Evolutionary conservation across 2,329 filamentous ascomycete species (phyloP).

Genomic region (Triangularia verruculosa): DNA sequence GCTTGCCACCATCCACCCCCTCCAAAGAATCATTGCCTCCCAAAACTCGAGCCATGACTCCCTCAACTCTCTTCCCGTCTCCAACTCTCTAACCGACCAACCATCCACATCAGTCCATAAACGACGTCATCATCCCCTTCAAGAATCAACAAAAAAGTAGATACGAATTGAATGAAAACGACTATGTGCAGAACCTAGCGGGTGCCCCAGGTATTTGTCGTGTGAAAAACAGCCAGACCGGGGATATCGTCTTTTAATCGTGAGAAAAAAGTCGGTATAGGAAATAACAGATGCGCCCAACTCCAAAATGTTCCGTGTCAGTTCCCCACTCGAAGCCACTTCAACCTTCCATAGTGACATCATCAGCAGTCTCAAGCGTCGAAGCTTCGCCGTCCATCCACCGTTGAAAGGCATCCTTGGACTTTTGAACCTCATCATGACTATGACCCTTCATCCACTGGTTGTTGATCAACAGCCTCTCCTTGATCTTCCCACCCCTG

Average conservation of each 20-base stretch:
- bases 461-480: conserved; percentile 80
- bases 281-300: not conserved
- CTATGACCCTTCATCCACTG: conserved; percentile 77
- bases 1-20: not conserved
- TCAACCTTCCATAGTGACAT: conserved; percentile 20
- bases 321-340: not conserved
- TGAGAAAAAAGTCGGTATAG: not conserved
- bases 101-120: too few relatives aligned
- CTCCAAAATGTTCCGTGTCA: not conserved
- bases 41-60: not conserved
- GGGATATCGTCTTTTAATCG: not conserved
- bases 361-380: conserved; percentile 8
- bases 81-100: too few relatives aligned
- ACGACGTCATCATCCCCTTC: too few relatives aligned
- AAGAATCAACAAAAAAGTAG: too few relatives aligned
- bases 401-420: conserved; percentile 62
- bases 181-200: not conserved
- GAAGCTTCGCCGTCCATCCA: conserved; percentile 46
- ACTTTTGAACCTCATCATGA: conserved; percentile 71
- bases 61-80: too few relatives aligned
- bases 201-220: not conserved
- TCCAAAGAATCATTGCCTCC: not conserved
- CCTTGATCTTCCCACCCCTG: conserved; percentile 54
- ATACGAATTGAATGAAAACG: not conserved
- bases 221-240: not conserved